Conservation (phyloP, 495 filamentous ascomycete species). For the Penicillium robsamsonii region DNA sequence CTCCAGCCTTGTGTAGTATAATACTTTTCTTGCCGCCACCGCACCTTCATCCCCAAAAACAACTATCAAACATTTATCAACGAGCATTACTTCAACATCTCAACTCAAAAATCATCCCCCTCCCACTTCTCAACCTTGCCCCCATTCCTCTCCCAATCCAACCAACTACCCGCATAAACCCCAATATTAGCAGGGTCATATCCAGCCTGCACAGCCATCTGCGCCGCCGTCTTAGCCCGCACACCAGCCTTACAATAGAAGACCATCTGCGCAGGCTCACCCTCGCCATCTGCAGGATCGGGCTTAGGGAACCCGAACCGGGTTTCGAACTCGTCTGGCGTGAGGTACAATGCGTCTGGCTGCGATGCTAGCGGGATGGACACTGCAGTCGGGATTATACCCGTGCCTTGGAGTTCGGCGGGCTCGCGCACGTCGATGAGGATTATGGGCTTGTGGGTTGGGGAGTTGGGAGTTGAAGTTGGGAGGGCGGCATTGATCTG, state of each 20-base stretch:
- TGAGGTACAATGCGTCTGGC: constrained; percentile 75
- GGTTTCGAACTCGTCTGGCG: constrained; percentile 67
- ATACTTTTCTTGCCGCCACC: background rate
- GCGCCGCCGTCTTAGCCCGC: constrained; percentile 74
- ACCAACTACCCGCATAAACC: constrained; percentile 87
- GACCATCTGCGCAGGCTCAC: constrained; percentile 49
- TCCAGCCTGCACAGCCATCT: constrained; percentile 72
- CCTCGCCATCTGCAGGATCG: constrained; percentile 15
- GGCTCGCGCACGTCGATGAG: constrained; percentile 83
- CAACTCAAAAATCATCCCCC: constrained; percentile 26
- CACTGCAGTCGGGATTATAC: constrained; percentile 74
- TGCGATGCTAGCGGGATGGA: constrained; percentile 75
- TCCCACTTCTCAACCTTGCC: constrained; percentile 58
- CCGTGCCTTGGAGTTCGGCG: constrained; percentile 62
- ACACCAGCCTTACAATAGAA: constrained; percentile 95
- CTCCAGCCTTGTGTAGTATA: background rate
- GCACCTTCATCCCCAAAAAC: background rate
- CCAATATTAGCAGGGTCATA: constrained; percentile 67
- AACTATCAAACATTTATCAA: background rate
- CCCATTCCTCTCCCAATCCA: constrained; percentile 76
- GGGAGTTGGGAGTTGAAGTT: constrained; percentile 17
- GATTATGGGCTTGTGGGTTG: constrained; percentile 33
- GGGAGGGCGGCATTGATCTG: constrained; percentile 44
- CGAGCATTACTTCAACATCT: background rate
- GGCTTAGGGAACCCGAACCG: constrained; percentile 50